Conservation (phyloP, 306 rosid species). For the Cucurbita pepo region DNA sequence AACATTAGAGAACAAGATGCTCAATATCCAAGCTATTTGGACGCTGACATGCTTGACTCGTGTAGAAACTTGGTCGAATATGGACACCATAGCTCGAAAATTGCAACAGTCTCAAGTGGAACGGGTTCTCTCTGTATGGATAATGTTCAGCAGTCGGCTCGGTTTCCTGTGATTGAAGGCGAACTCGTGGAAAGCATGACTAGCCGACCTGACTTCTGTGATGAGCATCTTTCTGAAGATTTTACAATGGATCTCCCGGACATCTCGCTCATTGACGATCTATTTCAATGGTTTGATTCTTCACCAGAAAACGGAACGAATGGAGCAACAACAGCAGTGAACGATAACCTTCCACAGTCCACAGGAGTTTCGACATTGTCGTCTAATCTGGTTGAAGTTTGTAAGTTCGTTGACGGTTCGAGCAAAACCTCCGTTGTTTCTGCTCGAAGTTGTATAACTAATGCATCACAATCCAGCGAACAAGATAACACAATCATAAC, state of each 20-base stretch:
- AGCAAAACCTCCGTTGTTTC: constrained; percentile 15
- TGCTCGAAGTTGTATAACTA: constrained; percentile 11
- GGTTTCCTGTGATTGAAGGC: not conserved
- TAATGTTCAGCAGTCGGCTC: not conserved
- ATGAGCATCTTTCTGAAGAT: constrained; percentile 23
- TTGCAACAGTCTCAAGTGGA: not conserved
- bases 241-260: constrained; percentile 23
- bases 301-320: constrained; percentile 18
- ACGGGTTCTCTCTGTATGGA: not conserved
- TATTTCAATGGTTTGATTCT: constrained; percentile 44
- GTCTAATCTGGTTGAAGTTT: constrained; percentile 18
- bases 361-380: constrained; percentile 18
- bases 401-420: not conserved
- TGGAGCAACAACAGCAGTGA: constrained; percentile 7
- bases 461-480: constrained; percentile 13
- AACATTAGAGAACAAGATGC: constrained; percentile 19
- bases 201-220: constrained; percentile 7
- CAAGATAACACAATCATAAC: constrained; percentile 11
- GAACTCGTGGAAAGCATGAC: constrained; percentile 9
- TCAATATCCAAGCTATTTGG: constrained; percentile 4
- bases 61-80: constrained; percentile 10
- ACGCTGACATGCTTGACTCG: constrained; percentile 11
- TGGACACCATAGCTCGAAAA: not conserved
- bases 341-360: constrained; percentile 22
- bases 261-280: constrained; percentile 34